Evolutionary conservation across 2,329 filamentous ascomycete genomes (phyloP).

Genomic region (Pyrenochaeta sp.): DNA sequence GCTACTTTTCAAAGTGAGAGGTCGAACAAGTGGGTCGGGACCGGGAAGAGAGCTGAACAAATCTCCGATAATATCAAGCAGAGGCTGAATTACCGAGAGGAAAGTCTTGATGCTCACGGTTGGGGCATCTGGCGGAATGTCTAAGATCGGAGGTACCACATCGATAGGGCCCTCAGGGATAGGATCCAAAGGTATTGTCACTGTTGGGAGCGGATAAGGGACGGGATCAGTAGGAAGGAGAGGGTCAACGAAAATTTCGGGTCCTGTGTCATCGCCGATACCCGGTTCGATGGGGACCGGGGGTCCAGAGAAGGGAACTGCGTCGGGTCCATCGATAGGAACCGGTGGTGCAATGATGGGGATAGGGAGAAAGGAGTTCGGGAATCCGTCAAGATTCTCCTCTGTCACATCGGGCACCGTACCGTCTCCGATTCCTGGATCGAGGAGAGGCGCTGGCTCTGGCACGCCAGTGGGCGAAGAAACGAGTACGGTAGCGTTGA

Average conservation of each 20-base stretch:
- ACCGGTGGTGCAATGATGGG: background rate
- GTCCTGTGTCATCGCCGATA: conserved; percentile 1
- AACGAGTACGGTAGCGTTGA: conserved; percentile 1
- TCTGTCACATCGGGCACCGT: background rate
- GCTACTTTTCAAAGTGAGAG: background rate
- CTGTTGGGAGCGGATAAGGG: background rate
- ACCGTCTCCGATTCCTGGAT: background rate
- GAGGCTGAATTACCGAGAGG: background rate
- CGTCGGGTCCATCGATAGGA: background rate
- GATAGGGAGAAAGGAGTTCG: background rate
- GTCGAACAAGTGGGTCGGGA: background rate
- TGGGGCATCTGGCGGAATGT: background rate
- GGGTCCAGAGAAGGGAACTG: background rate
- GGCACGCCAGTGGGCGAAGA: background rate
- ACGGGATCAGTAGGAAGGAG: background rate
- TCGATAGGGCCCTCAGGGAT: background rate
- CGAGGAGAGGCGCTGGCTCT: background rate
- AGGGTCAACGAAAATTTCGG: conserved; percentile 3
- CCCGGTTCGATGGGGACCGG: conserved; percentile 6
- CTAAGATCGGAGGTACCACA: background rate
- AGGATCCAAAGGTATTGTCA: background rate
- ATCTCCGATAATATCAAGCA: background rate
- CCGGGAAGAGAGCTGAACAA: background rate
- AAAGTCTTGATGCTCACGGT: background rate
- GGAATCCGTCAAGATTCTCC: background rate